Evolutionary conservation across 2,329 filamentous ascomycete species (phyloP).

Genomic region (Colletotrichum eremochloae): DNA sequence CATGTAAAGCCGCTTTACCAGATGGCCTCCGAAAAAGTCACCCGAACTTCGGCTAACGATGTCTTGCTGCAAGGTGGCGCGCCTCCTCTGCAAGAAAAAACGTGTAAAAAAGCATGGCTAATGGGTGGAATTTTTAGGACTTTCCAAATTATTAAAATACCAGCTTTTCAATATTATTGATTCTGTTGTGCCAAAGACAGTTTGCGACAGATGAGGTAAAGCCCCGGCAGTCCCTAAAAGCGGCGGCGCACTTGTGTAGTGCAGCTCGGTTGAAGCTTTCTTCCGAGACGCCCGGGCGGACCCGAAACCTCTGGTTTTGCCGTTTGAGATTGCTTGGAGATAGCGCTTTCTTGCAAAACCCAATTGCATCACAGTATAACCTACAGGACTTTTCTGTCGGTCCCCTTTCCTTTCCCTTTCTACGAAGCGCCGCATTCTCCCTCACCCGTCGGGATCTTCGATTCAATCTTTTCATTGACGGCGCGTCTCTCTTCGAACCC

Average conservation of each 20-base stretch:
- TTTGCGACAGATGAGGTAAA: not conserved
- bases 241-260: slow-evolving; percentile 8
- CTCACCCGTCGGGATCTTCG: slow-evolving; percentile 22
- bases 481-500: slow-evolving; percentile 14
- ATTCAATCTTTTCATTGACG: slow-evolving; percentile 30
- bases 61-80: too few species aligned
- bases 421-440: slow-evolving; percentile 17
- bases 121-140: accelerated
- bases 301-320: slow-evolving; percentile 41
- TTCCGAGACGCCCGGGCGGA: slow-evolving; percentile 36
- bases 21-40: not conserved
- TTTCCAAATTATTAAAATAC: accelerated
- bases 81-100: not conserved
- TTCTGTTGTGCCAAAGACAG: not conserved
- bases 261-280: slow-evolving; percentile 36
- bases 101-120: not conserved
- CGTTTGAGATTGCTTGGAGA: slow-evolving; percentile 37
- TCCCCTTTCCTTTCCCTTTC: slow-evolving; percentile 41
- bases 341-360: slow-evolving; percentile 39
- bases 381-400: slow-evolving; percentile 18
- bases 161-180: not conserved
- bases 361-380: slow-evolving; percentile 42
- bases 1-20: slow-evolving; percentile 10
- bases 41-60: not conserved
- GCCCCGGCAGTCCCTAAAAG: not conserved